Base-by-base conservation (phyloP, 2,329 filamentous ascomycete species). In the Neofusicoccum sp. region DNA sequence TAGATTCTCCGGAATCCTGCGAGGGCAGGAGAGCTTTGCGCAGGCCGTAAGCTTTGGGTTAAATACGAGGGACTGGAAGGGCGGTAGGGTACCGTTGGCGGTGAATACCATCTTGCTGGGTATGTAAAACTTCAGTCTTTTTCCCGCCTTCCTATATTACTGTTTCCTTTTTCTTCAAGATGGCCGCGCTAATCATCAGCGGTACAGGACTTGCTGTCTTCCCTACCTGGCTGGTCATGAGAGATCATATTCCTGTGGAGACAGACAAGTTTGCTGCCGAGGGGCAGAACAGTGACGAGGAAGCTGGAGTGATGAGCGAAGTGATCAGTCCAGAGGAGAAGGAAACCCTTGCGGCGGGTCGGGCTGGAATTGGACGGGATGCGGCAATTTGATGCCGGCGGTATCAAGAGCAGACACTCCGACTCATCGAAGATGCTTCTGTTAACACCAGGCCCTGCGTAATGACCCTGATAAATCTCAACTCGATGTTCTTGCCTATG, bases 21-120 rank as follows among this genome's bases (percentile, higher is more conserved):
- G 78, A 7, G 78, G 78, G 0, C 77, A 80, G 45, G 78, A 80
- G 62, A 78, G 75, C 61, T 79, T 79, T 57, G 69, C 74, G 0
- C 76, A 80, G 63, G 78, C 78, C 6, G 70, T 80, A 3, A 72
- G 76, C 0, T 80, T 71, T 61, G 78, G 78, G 0, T 61, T 80
- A 24, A 79, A 80, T 44, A 77, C 76, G 1, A 68, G 67, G 6
- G 68, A 77, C 28, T 80, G 77, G 77, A 73, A 73, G 49, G 75
- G 77, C 4, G 77, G 77, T 58, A 67, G 71, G 33, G 71, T 79
- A 9, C 78, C 77, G 12, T 66, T 80, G 54, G 73, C 69, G 0
- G 75, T 80, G 0, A 80, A 77, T 11, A 73, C 71, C 3, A 62
- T 65, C 2, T 41, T 73, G 31, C 61, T 74, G 12, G 64, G 64